Evolutionary conservation across 306 rosid species (phyloP).

Genomic region (Citrullus mucosospermus): DNA sequence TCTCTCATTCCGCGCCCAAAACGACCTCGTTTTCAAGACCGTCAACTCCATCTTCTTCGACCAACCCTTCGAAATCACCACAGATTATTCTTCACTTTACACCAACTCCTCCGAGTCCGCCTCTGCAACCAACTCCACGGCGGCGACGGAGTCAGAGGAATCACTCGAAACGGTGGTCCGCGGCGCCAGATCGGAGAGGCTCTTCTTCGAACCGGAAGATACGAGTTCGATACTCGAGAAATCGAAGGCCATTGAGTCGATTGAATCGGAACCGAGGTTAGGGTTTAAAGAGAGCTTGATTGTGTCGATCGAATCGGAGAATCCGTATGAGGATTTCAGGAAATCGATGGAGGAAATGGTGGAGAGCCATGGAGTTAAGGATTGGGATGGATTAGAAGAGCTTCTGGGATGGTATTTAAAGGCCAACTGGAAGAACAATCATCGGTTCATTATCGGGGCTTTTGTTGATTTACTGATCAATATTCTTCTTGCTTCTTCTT

Average conservation of each 20-base stretch:
- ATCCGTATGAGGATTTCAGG: slow-evolving; percentile 54
- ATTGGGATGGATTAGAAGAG: slow-evolving; percentile 71
- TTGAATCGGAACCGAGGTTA: neutral
- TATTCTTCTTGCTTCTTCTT: neutral
- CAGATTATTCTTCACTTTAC: slow-evolving; percentile 47
- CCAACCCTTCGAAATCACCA: neutral
- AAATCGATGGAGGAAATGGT: slow-evolving; percentile 89
- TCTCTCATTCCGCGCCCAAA: slow-evolving; percentile 38
- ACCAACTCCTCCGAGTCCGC: slow-evolving; percentile 31
- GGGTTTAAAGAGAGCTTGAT: slow-evolving; percentile 52
- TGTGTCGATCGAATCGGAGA: slow-evolving; percentile 53
- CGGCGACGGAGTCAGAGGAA: slow-evolving; percentile 5
- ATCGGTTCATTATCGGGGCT: slow-evolving; percentile 57
- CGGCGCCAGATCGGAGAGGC: slow-evolving; percentile 41
- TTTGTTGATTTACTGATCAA: slow-evolving; percentile 55
- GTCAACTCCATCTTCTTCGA: slow-evolving; percentile 56
- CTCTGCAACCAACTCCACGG: slow-evolving; percentile 42
- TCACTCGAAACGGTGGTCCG: slow-evolving; percentile 26
- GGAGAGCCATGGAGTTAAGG: slow-evolving; percentile 49
- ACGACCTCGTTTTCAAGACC: slow-evolving; percentile 45
- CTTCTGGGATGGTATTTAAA: slow-evolving; percentile 57
- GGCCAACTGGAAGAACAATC: slow-evolving; percentile 52
- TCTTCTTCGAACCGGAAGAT: slow-evolving; percentile 56
- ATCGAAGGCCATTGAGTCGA: slow-evolving; percentile 9
- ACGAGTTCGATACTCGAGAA: slow-evolving; percentile 53